Conservation (phyloP, 116 monocot species). For the Thalassia testudinum region DNA sequence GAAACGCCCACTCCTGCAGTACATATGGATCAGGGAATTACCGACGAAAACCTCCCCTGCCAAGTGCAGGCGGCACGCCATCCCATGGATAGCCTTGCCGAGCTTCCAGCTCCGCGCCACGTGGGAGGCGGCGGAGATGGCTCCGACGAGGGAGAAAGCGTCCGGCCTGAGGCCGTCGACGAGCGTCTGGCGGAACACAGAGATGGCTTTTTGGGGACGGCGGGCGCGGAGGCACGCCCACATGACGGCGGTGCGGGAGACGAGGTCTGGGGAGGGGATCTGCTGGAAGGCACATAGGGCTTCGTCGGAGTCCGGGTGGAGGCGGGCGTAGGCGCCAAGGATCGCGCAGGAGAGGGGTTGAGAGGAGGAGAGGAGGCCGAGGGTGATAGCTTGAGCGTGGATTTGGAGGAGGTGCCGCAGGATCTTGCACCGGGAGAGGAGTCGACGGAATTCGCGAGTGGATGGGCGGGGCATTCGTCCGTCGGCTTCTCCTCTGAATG, state of each 20-base stretch:
- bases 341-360: constrained; percentile 40
- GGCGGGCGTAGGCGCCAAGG: constrained; percentile 27
- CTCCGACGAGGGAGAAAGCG: constrained; percentile 31
- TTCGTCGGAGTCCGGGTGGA: constrained; percentile 4
- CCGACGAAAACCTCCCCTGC: constrained; percentile 22
- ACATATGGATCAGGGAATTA: constrained; percentile 49
- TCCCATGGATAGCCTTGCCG: constrained; percentile 32
- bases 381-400: constrained; percentile 35
- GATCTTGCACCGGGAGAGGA: constrained; percentile 11
- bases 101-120: neutral
- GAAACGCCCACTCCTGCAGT: constrained; percentile 32
- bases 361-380: constrained; percentile 17
- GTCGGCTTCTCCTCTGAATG: too few relatives aligned
- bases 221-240: constrained; percentile 15
- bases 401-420: constrained; percentile 20
- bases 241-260: constrained; percentile 55
- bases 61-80: constrained; percentile 22
- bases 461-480: too few relatives aligned
- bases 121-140: constrained; percentile 27
- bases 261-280: constrained; percentile 35
- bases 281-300: constrained; percentile 21
- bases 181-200: constrained; percentile 15
- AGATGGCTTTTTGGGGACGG: constrained; percentile 17
- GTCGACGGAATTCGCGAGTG: too few relatives aligned
- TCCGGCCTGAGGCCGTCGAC: constrained; percentile 17